Conservation (phyloP, 208 protist genomes). For the Acanthamoeba culbertsoni region DNA sequence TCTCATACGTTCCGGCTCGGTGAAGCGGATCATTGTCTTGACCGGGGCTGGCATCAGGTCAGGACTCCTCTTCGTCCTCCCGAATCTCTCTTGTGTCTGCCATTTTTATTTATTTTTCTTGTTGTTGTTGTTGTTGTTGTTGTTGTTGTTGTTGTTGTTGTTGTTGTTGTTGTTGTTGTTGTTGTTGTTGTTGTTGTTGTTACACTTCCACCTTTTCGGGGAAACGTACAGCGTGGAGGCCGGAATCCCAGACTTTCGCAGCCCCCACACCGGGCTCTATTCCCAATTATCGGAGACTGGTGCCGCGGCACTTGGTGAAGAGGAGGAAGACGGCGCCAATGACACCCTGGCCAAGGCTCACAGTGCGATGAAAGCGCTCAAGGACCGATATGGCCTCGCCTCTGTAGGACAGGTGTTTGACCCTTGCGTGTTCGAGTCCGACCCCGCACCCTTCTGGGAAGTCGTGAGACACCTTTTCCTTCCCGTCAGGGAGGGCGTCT, state of each 20-base stretch:
- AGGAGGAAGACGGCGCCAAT: slow-evolving; percentile 64
- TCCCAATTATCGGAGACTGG: slow-evolving; percentile 75
- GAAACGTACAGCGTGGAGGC: neutral
- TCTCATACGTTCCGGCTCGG: neutral
- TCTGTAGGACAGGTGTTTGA: slow-evolving; percentile 22
- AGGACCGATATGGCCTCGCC: neutral
- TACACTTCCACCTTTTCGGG: neutral
- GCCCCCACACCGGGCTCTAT: slow-evolving; percentile 91
- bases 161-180: too few relatives aligned
- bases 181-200: too few relatives aligned
- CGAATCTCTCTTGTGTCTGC: neutral
- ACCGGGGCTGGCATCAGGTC: neutral
- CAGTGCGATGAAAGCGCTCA: slow-evolving; percentile 77
- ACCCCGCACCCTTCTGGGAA: slow-evolving; percentile 55
- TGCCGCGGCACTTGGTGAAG: neutral
- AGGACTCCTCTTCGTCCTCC: neutral
- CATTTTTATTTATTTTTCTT: too few relatives aligned
- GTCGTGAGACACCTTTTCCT: slow-evolving; percentile 51
- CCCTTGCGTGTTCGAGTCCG: neutral
- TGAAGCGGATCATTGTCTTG: neutral
- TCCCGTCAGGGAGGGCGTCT: neutral
- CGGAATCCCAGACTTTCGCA: slow-evolving; percentile 72
- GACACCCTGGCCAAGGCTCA: slow-evolving; percentile 90
- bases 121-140: too few relatives aligned
- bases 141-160: too few relatives aligned